These are phyloP conservation scores for Pichia sp. DNA, from an alignment of 1,139 yeast species.

Conservation along the genomic window DNA sequence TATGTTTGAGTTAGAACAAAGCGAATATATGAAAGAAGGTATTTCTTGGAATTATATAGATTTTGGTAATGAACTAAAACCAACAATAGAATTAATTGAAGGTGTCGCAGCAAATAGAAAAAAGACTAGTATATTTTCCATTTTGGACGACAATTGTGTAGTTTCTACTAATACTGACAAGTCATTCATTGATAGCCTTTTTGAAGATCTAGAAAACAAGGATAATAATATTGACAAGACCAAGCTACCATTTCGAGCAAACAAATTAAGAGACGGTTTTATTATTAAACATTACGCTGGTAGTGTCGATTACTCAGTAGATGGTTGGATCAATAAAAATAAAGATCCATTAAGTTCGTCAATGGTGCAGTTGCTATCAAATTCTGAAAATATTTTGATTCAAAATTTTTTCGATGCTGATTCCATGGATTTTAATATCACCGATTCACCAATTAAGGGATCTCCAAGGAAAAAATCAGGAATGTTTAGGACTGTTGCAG, in stretches of 20 bases:
- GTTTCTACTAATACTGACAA: slow-evolving; percentile 86
- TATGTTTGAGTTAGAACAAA: slow-evolving; percentile 94
- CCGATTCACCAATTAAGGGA: slow-evolving; percentile 27
- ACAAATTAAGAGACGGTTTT: slow-evolving; percentile 66
- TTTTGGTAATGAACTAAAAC: slow-evolving; percentile 94
- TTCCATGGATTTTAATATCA: slow-evolving; percentile 20
- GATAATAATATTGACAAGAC: slow-evolving; percentile 41
- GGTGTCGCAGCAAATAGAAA: slow-evolving; percentile 35
- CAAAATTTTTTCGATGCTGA: slow-evolving; percentile 39
- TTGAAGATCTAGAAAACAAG: slow-evolving; percentile 51
- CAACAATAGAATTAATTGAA: slow-evolving; percentile 90
- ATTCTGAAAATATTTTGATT: slow-evolving; percentile 52
- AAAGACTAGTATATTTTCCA: slow-evolving; percentile 72
- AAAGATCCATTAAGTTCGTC: slow-evolving; percentile 88
- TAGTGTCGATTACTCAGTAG: slow-evolving; percentile 84
- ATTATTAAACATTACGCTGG: slow-evolving; percentile 92
- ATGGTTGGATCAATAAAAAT: slow-evolving; percentile 92
- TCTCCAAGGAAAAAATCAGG: slow-evolving; percentile 30
- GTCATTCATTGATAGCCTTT: slow-evolving; percentile 76
- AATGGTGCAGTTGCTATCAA: slow-evolving; percentile 49
- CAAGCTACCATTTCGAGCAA: slow-evolving; percentile 36
- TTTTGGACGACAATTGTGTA: slow-evolving; percentile 91
- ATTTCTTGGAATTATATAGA: slow-evolving; percentile 96
- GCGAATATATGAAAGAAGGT: slow-evolving; percentile 87
- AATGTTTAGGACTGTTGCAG: slow-evolving; percentile 75